Conservation (phyloP, 169 alveolate species). For the Cryptosporidium parvum region DNA sequence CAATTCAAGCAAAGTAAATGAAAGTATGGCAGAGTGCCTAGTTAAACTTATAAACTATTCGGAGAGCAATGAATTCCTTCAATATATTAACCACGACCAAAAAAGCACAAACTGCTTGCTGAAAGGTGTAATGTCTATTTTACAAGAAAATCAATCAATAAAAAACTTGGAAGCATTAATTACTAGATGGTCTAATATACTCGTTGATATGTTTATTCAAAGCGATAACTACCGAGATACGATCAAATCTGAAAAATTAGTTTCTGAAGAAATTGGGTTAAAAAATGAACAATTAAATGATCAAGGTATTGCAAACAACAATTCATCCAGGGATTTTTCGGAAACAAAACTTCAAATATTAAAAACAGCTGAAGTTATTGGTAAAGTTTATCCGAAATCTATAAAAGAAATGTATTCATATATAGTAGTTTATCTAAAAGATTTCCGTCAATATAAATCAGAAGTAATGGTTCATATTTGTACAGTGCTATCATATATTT, state of each 20-base stretch:
- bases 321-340: constrained; percentile 21
- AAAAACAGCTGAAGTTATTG: constrained; percentile 55
- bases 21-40: constrained; percentile 8
- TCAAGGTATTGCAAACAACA: background rate
- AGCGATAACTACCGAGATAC: background rate
- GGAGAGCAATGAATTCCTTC: constrained; percentile 37
- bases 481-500: constrained; percentile 34
- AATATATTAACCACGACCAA: background rate
- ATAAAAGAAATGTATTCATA: constrained; percentile 43
- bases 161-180: constrained; percentile 3
- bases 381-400: constrained; percentile 58
- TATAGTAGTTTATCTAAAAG: constrained; percentile 52
- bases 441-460: constrained; percentile 12
- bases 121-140: background rate
- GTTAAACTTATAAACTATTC: constrained; percentile 37
- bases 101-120: background rate
- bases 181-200: constrained; percentile 54
- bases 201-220: constrained; percentile 63
- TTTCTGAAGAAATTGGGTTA: background rate
- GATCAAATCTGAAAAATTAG: background rate
- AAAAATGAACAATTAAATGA: background rate
- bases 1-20: constrained; percentile 7
- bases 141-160: constrained; percentile 12
- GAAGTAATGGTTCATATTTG: constrained; percentile 64
- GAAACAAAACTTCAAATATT: constrained; percentile 27